Evolutionary conservation across 495 filamentous ascomycete genomes (phyloP), one percentile per base, ranked within the genome.

Genomic region (Melanomma pulvis-pyrius): DNA sequence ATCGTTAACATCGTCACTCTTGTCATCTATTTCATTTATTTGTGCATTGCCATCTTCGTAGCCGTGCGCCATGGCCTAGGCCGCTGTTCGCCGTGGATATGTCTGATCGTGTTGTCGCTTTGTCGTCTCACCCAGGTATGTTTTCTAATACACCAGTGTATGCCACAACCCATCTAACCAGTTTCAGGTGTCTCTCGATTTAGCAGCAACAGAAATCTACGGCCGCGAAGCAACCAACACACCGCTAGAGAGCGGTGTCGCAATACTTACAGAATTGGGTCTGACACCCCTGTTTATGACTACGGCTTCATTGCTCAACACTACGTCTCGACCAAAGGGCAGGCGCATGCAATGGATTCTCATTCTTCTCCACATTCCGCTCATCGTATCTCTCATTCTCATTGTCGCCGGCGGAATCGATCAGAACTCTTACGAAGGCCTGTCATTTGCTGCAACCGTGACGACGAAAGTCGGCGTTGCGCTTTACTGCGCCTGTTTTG

Each of bases 281-380:
- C 41, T 68, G 50, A 68, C 65, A 6, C 59, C 65, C 17, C 30
- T 68, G 22, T 68, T 68, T 28, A 68, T 68, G 65, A 13, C 58
- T 1, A 68, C 65, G 11, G 12, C 58, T 19, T 29, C 29, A 11
- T 30, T 68, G 22, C 52, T 68, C 13, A 62, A 62, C 52, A 32
- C 34, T n/a, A 68, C 65, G 4, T 6, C 49, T 13, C 25, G 57
- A 5, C 65, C 65, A 1, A 68, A 68, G 30, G 65, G 65, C 11
- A 30, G 65, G 28, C 47, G 65, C 1, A 68, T 68, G 65, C 65
- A 68, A 52, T 68, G 65, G 65, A 36, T 68, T 22, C 59, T 68
- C 4, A 36, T 68, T 1, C n/a, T 62, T n/a, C 52, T 68, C 1
- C 49, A 68, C 29, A 29, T 68, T 39, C 65, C 65, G 0, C 44